phyloP scores from a whole-genome alignment of 1,139 yeast genomes.

The Magnusiomyces magnusii region DNA sequence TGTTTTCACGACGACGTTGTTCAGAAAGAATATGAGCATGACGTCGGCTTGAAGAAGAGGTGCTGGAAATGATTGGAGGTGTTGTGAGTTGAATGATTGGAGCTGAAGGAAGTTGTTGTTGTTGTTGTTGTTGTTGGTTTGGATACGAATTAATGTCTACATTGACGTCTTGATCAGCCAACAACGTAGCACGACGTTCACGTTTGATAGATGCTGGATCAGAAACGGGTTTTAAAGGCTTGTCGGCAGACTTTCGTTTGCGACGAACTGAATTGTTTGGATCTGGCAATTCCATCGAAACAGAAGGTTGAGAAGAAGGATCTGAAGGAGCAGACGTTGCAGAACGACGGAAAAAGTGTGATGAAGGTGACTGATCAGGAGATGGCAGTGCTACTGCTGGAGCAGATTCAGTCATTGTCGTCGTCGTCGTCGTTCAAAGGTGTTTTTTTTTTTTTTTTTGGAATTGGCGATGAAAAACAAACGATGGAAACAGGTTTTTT shows the following conservation, averaged over 20 bases:
- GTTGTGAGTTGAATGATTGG: conserved; percentile 1
- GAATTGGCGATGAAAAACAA: too few relatives aligned
- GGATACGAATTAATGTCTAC: conserved; percentile 9
- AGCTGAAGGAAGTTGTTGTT: background rate
- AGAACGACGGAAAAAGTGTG: conserved; percentile 10
- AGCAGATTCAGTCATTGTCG: background rate
- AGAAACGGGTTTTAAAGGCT: background rate
- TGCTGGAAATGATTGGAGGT: conserved; percentile 17
- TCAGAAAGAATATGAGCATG: conserved; percentile 40
- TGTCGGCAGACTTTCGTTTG: background rate
- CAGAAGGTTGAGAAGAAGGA: background rate
- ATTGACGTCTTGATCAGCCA: background rate
- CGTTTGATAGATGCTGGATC: background rate
- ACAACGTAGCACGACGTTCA: background rate
- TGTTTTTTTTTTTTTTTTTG: too few relatives aligned
- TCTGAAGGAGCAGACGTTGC: background rate
- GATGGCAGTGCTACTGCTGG: conserved; percentile 8
- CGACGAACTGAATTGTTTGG: background rate
- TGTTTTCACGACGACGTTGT: conserved; percentile 40
- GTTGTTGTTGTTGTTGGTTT: background rate
- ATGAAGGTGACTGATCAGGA: conserved; percentile 15
- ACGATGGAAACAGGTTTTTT: too few relatives aligned
- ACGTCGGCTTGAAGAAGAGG: conserved; percentile 23
- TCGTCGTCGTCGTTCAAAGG: background rate
- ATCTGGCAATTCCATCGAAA: background rate